Evolutionary conservation across 2,329 filamentous ascomycete species (phyloP), one percentile per base, ranked within the genome.

Genomic region (Incumbomyces delicatus): DNA sequence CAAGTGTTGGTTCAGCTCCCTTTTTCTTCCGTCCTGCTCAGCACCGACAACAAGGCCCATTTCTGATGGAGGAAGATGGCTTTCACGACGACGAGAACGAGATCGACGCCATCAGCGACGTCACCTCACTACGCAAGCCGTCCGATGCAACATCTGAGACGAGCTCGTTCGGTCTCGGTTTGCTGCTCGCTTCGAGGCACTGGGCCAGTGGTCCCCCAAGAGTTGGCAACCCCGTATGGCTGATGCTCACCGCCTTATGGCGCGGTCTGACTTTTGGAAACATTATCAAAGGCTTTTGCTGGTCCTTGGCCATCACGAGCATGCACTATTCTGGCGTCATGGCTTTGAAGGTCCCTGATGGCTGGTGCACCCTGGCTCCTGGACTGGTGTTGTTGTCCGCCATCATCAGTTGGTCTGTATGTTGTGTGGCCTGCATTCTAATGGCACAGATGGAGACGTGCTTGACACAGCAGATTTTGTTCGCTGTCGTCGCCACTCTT

Each of bases 251-350:
- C 6, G 45, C 50, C 5, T 44, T 62, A 8, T 60, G 57, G 37
- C 40, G 44, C 29, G 60, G 60, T 8, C 53, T 57, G 17, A 60
- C 53, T 2, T 27, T 47, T 2, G 46, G 47, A 12, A 61, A 60
- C 37, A 49, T 61, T 37, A 11, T 48, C 31, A 62, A 59, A 48
- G 57, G 60, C 11, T 61, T 63, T 34, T 33, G 63, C 13, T 64
- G 61, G 62, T 60, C 57, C 13, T 47, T 64, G 6, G 59, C 62
- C 1, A 58, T 64, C 33, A 61, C 57, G 6, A 53, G 51, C 17
- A 64, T 64, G 62, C 62, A 64, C 48, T 63, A 63, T 36, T 48
- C 51, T 8, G 62, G 61, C 12, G 58, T 64, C 17, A 27, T 57
- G 12, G 59, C 59, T 16, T 39, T 64, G 29, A 46, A 52, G n/a